phyloP scores from a whole-genome alignment of 2,329 filamentous ascomycete species.

The Neurospora crassa region DNA sequence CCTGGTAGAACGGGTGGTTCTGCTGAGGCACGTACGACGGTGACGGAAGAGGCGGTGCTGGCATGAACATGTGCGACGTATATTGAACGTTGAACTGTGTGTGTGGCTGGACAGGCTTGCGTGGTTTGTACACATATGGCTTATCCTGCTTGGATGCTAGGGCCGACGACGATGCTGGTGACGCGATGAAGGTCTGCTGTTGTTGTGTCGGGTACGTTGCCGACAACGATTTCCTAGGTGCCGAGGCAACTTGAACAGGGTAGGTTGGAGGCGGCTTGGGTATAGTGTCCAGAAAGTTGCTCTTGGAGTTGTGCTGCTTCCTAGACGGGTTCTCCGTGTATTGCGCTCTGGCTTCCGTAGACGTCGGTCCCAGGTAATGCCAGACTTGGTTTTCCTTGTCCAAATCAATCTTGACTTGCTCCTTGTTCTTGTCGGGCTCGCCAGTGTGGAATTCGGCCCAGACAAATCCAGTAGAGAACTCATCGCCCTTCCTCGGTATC shows the following conservation, averaged over 20 bases:
- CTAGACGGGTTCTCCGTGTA: constrained; percentile 69
- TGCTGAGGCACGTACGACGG: constrained; percentile 9
- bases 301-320: constrained; percentile 55
- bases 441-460: constrained; percentile 74
- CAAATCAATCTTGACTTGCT: constrained; percentile 62
- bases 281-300: constrained; percentile 64
- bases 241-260: constrained; percentile 12
- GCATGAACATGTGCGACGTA: constrained; percentile 27
- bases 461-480: constrained; percentile 57
- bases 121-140: constrained; percentile 45
- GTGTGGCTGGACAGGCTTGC: constrained; percentile 25
- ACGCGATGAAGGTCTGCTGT: constrained; percentile 5
- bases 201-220: constrained; percentile 9
- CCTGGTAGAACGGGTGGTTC: constrained; percentile 12
- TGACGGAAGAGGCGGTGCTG: constrained; percentile 20
- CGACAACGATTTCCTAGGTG: constrained; percentile 10
- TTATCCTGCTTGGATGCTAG: constrained; percentile 27
- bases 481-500: constrained; percentile 54
- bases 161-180: constrained; percentile 2
- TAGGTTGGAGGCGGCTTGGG: constrained; percentile 30
- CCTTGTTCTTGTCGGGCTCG: constrained; percentile 41
- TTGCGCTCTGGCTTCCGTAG: constrained; percentile 82
- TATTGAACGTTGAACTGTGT: constrained; percentile 18
- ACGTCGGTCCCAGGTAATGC: constrained; percentile 78
- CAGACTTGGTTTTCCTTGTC: constrained; percentile 67